These are phyloP conservation scores for Trametes sp. DNA, from an alignment of 1,284 basidiomycete genomes.

Conservation along the genomic window DNA sequence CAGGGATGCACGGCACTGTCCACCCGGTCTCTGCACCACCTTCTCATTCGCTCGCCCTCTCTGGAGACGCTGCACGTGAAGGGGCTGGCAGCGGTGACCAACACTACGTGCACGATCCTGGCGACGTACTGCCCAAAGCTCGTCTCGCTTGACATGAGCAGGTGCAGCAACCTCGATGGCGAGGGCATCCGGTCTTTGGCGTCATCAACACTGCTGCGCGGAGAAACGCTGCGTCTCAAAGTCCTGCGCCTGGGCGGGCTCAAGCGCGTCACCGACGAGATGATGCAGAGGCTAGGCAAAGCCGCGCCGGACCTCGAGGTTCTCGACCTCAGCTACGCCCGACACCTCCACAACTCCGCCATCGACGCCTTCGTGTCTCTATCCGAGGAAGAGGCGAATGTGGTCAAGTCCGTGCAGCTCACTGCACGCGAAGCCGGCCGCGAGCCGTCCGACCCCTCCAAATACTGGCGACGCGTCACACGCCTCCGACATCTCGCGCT, in stretches of 20 bases:
- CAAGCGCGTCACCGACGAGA: slow-evolving; percentile 61
- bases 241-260: slow-evolving; percentile 74
- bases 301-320: slow-evolving; percentile 78
- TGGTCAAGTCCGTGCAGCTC: slow-evolving; percentile 54
- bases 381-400: slow-evolving; percentile 44
- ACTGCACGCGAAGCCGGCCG: slow-evolving; percentile 71
- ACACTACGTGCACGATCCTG: slow-evolving; percentile 76
- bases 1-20: slow-evolving; percentile 76
- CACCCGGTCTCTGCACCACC: slow-evolving; percentile 69
- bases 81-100: slow-evolving; percentile 72
- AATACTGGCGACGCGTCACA: slow-evolving; percentile 70
- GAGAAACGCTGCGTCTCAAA: slow-evolving; percentile 57
- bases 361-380: slow-evolving; percentile 76
- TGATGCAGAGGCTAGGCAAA: slow-evolving; percentile 67
- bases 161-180: slow-evolving; percentile 76
- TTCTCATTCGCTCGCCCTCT: slow-evolving; percentile 73
- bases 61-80: slow-evolving; percentile 71
- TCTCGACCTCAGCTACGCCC: slow-evolving; percentile 82
- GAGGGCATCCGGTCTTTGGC: slow-evolving; percentile 61
- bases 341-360: slow-evolving; percentile 76
- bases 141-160: slow-evolving; percentile 72
- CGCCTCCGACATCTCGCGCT: slow-evolving; percentile 80
- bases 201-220: slow-evolving; percentile 49
- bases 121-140: slow-evolving; percentile 63
- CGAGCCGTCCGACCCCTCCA: slow-evolving; percentile 56